Evolutionary conservation across 768 basidiomycete species (phyloP), one percentile per base, ranked within the genome.

Genomic region (Porphyrellus cyaneotinctus): DNA sequence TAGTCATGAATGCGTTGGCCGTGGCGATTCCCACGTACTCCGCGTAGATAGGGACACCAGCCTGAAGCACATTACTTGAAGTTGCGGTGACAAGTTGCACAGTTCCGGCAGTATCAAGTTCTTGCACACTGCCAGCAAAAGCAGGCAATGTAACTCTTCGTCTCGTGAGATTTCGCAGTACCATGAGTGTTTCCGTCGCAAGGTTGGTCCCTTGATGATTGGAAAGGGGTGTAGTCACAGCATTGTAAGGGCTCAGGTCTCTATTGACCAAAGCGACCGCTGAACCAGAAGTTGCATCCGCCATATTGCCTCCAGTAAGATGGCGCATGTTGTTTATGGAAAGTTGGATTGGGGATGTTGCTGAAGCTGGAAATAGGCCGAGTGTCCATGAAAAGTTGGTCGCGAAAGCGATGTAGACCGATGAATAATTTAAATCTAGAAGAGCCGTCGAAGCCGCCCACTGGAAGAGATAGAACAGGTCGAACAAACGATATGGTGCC

Each of bases 351-450:
- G 77, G 70, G 13, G 84, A 83, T 12, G 73, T 68, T 2, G 77
- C 60, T 1, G 81, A 79, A 30, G 71, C 67, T 20, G 79, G 69
- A 51, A 91, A 80, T 13, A 97, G 71, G 0, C 91, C 91, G 64
- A 95, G 70, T 0, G 89, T 78, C 94, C 93, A 97, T 0, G 85
- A 81, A 59, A 95, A 97, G 63, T 97, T 97, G 64, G 85, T 75
- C 3, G 88, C 76, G 60, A 85, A 97, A 22, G 87, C 79, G 47
- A 83, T 79, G 69, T 93, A 97, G 13, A 87, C 80, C 36, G 81
- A 79, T 1, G 95, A 89, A 64, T 94, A 97, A 68, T 97, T 88
- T 64, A 98, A 79, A 59, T 82, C 81, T 50, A 97, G 78, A 58
- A 97, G 77, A 4, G 80, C 86, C 3, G 89, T 85, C 24, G 81